Base-by-base conservation (phyloP, 192 early-diverging fungal species). In the Diversispora eburnea region DNA sequence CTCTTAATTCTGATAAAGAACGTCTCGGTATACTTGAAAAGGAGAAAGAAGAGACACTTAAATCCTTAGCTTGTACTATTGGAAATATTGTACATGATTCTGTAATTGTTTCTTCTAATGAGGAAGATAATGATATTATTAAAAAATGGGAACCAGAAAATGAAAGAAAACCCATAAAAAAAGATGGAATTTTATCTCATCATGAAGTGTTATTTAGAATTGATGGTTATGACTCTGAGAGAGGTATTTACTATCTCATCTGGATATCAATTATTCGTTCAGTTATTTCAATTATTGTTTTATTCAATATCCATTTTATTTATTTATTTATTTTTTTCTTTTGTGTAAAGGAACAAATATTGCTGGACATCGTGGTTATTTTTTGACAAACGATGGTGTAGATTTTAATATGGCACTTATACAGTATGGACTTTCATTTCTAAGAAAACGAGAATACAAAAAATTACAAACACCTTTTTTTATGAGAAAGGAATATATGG, bases 291-390 rank as follows among this genome's bases (percentile, higher is more conserved):
- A n/a, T n/a, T n/a, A n/a, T n/a, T n/a, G n/a, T 58, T 58, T 20
- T 20, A 19, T 58, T 5, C 3, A 20, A 17, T 8, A 58, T 58
- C 1, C 15, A 20, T 20, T 19, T 19, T 4, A 19, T 22, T 3
- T 20, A 58, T 58, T 4, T 58, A 5, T 3, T 58, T 20, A 2
- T 15, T 19, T 57, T n/a, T 0, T 57, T 57, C 0, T 33, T 33
- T 33, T 33, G 25, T 33, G 0, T 25, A 60, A 56, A 72, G 72
- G 72, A 41, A 63, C 93, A 73, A 96, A 97, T 69, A 91, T 98
- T 51, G 95, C 98, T 33, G 96, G 96, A 15, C 98, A 99, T 85
- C 95, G 98, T 73, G 98, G 95, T n/a, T 99, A 95, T 79, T 99
- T 99, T 83, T 85, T 99, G 71, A 95, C 91, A 8, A 93, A 93